A percentile compares a stretch with the other conserved stretches of the same genome.
Conservation (phyloP, 257 asterid species). For the Solanum ossicruentum region DNA sequence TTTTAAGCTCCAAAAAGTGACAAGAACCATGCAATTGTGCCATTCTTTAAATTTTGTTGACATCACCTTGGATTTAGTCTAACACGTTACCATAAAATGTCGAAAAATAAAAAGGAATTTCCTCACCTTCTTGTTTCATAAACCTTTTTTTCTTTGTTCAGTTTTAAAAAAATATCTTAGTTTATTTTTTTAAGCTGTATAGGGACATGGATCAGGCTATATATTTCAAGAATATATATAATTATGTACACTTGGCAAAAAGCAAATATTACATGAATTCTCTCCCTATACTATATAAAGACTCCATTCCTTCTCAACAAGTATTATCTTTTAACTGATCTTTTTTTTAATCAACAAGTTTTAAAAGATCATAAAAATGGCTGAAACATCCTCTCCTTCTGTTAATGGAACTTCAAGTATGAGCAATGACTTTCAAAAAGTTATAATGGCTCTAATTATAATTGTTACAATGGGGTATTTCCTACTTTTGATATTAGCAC, state of each 20-base stretch:
- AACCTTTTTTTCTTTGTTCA: no score
- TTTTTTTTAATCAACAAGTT: background rate
- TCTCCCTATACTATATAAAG: conserved; percentile 4
- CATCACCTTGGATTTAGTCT: background rate
- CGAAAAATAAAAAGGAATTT: no score
- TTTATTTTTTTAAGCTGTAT: background rate
- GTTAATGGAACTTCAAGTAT: background rate
- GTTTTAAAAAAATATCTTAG: no score
- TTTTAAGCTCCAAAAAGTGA: background rate
- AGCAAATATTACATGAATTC: background rate
- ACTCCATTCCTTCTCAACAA: background rate
- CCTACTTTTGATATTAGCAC: conserved; percentile 42
- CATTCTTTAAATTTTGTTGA: background rate
- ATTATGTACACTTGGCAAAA: background rate
- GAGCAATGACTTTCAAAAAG: conserved; percentile 12
- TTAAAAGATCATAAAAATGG: background rate
- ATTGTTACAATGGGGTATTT: conserved; percentile 33
- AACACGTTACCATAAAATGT: background rate
- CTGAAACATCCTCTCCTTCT: background rate
- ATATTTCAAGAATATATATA: background rate
- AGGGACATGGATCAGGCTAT: conserved; percentile 13
- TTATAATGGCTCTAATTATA: conserved; percentile 21
- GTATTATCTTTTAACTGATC: no score
- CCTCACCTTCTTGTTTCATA: no score
- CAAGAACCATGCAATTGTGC: conserved; percentile 11